Evolutionary conservation across 1,284 basidiomycete genomes (phyloP).

Genomic region (Boletus sp.): DNA sequence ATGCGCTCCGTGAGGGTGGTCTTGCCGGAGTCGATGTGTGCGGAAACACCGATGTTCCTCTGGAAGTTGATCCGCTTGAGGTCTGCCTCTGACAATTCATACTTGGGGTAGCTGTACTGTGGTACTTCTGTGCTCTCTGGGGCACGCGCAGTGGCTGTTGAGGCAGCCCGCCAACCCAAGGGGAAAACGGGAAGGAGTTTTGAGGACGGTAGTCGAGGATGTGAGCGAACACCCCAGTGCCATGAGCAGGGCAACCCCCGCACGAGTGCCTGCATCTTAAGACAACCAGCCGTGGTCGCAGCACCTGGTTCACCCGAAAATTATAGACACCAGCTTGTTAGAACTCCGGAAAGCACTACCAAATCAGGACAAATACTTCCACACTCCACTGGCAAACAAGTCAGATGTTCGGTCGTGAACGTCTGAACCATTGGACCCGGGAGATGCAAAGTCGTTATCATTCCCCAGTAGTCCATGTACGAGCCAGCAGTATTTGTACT

Average conservation of each 20-base stretch:
- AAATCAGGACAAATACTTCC: neutral
- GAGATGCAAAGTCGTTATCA: too few species aligned
- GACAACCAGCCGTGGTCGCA: neutral
- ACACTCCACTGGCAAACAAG: too few species aligned
- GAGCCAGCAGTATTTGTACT: too few species aligned
- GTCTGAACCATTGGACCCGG: too few species aligned
- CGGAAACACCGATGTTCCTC: slow-evolving; percentile 82
- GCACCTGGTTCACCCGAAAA: slow-evolving; percentile 6
- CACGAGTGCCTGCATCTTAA: slow-evolving; percentile 26
- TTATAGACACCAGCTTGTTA: too few species aligned
- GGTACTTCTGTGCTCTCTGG: slow-evolving; percentile 11
- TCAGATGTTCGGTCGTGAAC: too few species aligned
- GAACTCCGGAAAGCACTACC: slow-evolving; percentile 14
- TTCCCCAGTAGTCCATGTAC: too few species aligned
- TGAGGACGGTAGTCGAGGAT: slow-evolving; percentile 7
- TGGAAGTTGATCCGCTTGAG: slow-evolving; percentile 56
- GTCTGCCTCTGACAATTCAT: slow-evolving; percentile 57
- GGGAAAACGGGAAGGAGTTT: neutral
- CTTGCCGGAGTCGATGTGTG: slow-evolving; percentile 97
- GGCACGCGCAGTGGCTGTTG: slow-evolving; percentile 23
- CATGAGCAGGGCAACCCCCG: slow-evolving; percentile 27
- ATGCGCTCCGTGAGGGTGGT: slow-evolving; percentile 98
- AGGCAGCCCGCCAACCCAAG: slow-evolving; percentile 25
- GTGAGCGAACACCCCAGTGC: slow-evolving; percentile 23
- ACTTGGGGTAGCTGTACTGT: slow-evolving; percentile 31